These are phyloP conservation scores for Prunus dulcis DNA, from an alignment of 306 rosid species.

Conservation along the genomic window DNA sequence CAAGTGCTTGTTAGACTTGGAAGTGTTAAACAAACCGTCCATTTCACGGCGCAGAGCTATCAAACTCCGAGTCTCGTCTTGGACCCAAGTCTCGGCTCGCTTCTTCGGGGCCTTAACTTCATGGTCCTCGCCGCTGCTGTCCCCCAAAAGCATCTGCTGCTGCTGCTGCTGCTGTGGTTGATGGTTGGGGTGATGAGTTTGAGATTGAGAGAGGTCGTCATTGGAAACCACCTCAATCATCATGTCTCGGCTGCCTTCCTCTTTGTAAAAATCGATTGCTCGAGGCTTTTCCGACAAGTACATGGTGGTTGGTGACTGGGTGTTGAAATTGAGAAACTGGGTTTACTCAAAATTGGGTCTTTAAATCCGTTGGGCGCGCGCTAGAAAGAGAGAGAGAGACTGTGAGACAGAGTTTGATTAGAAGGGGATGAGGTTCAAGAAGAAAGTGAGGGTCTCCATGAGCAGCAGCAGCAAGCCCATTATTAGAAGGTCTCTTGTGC, in stretches of 20 bases:
- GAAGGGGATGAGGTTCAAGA: background rate
- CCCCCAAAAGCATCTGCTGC: conserved; percentile 62
- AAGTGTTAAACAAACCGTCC: conserved; percentile 77
- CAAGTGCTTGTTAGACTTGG: conserved; percentile 85
- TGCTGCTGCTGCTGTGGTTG: conserved; percentile 47
- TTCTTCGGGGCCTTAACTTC: conserved; percentile 89
- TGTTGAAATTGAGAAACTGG: background rate
- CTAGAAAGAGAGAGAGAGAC: background rate
- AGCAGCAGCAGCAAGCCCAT: conserved; percentile 12
- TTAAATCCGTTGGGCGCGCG: background rate
- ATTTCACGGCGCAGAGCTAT: conserved; percentile 70
- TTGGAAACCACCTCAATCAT: conserved; percentile 67
- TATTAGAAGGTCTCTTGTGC: background rate
- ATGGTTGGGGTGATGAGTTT: conserved; percentile 21
- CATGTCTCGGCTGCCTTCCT: conserved; percentile 55
- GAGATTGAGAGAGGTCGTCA: conserved; percentile 34
- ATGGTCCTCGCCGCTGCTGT: conserved; percentile 79
- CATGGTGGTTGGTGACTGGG: conserved; percentile 32
- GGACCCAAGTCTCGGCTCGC: conserved; percentile 96
- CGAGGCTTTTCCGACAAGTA: conserved; percentile 74
- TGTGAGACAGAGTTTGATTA: background rate
- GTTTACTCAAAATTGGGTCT: background rate
- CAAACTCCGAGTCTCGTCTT: conserved; percentile 83
- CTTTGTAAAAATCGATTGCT: conserved; percentile 68
- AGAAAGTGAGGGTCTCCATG: background rate